Evolutionary conservation across 495 filamentous ascomycete genomes (phyloP), one percentile per base, ranked within the genome.

Genomic region (Aspergillus sclerotiicarbonarius): DNA sequence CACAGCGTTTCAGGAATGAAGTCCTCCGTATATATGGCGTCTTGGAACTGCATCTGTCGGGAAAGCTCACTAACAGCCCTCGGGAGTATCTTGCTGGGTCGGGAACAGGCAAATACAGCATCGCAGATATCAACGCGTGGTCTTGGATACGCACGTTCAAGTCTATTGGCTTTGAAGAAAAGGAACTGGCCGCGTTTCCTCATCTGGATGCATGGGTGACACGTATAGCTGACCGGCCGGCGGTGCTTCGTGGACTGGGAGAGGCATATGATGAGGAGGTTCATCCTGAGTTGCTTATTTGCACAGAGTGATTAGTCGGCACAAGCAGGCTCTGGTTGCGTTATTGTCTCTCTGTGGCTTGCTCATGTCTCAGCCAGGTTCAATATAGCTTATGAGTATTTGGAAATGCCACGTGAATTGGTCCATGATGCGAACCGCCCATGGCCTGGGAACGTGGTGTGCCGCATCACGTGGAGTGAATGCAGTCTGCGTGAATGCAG

Each of bases 61-160:
- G 37, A 1, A 45, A 18, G 16, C 16, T 30, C 20, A 31, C 39
- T n/a, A 37, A 25, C 9, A 4, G 12, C 12, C 12, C 37, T 9
- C 37, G 52, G 0, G 39, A 54, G 30, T 45, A 54, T 18, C 25
- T 45, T 3, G 52, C 52, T 8, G 52, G 52, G 12, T 13, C 9
- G 19, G 52, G 39, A 12, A 29, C 8, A 18, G 52, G 52, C 0
- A 54, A 30, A n/a, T 54, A 54, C 13, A 54, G 37, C 37, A 54
- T 54, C 31, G 52, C 39, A 4, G 52, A 54, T 54, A 54, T 54
- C 12, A 54, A 54, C 45, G 52, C 52, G 2, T 54, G 39, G 37
- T 18, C 21, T 25, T 54, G 52, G 52, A 30, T 54, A 7, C 52
- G 52, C 10, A 44, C 37, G 19, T 45, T 16, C 29, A 25, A 20